Evolutionary conservation across 176 grass and related monocot genomes (phyloP), one percentile per base, ranked within the genome.

Genomic region (Avena sativa): DNA sequence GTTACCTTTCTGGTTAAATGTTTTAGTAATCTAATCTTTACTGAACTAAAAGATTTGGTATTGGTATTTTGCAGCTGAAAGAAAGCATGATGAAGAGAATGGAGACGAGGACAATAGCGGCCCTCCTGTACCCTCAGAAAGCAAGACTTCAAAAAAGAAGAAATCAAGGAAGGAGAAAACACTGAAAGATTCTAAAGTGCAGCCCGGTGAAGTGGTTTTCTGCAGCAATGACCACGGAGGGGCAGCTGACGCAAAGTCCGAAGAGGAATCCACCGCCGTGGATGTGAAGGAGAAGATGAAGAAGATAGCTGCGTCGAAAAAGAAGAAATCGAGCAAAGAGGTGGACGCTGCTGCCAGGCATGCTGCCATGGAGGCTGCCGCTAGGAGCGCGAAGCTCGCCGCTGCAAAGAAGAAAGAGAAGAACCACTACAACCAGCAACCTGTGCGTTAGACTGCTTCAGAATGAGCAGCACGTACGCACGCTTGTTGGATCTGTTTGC

Each of bases 331-430:
- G 14, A 88, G 38, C 60, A 95, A 87, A 84, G 93, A 94, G 66
- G 71, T 89, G 73, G 93, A 92, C 71, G 83, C 66, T 20, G 93
- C 93, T 11, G 90, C 88, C 19, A 95, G 81, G 53, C 89, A 83
- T 83, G 90, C 85, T 47, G 61, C 90, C 6, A 78, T 82, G 49
- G 90, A 95, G 75, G 83, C 88, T 4, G 90, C 90, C 53, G 90
- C 93, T 51, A 95, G 93, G 83, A 92, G 67, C 61, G 90, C 93
- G 16, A 89, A 80, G 34, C 88, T 95, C 19, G 86, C 90, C 21
- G 90, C 88, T 49, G 90, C 93, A 16, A 95, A 95, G 79, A 92
- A 95, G 88, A 95, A 90, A 86, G 93, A 95, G 83, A 95, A 95
- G 79, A 90, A 63, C 66, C 93, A 95, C 82, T 95, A 95, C 67